These are phyloP conservation scores for Brassica balearica DNA, from an alignment of 441 rosid genomes.

Conservation along the genomic window DNA sequence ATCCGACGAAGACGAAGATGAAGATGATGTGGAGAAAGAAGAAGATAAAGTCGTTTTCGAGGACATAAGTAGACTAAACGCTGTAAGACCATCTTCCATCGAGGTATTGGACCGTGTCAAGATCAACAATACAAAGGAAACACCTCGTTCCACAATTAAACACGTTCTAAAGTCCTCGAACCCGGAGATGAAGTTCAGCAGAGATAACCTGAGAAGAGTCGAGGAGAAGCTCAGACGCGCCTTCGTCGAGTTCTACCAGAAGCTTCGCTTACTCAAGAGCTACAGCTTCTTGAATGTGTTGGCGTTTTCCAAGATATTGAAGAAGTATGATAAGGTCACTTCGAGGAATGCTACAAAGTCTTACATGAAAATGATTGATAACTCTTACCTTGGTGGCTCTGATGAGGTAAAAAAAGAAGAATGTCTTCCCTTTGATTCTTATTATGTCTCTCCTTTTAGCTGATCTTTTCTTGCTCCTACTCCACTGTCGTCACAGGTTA, in stretches of 20 bases:
- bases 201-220: conserved; percentile 49
- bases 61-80: conserved; percentile 16
- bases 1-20: conserved; percentile 38
- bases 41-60: background rate
- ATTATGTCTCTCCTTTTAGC: too few relatives aligned
- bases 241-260: conserved; percentile 50
- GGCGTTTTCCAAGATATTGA: conserved; percentile 76
- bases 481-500: conserved; percentile 26
- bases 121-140: conserved; percentile 42
- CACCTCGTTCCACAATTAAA: conserved; percentile 52
- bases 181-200: conserved; percentile 46
- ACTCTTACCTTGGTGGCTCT: conserved; percentile 56
- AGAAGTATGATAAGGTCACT: conserved; percentile 77
- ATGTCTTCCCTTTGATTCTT: too few relatives aligned
- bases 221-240: conserved; percentile 51
- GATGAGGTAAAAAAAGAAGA: conserved; percentile 46
- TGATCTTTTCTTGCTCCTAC: background rate
- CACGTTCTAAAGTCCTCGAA: conserved; percentile 36
- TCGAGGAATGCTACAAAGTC: conserved; percentile 50
- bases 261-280: conserved; percentile 60
- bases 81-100: conserved; percentile 46
- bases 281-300: conserved; percentile 65
- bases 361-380: conserved; percentile 58
- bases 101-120: conserved; percentile 51
- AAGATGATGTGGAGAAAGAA: conserved; percentile 19